Percentiles rank a stretch among this genome's conserved stretches.
Conservation (phyloP, 371 early-diverging fungal species). For the Blakeslea trispora region DNA sequence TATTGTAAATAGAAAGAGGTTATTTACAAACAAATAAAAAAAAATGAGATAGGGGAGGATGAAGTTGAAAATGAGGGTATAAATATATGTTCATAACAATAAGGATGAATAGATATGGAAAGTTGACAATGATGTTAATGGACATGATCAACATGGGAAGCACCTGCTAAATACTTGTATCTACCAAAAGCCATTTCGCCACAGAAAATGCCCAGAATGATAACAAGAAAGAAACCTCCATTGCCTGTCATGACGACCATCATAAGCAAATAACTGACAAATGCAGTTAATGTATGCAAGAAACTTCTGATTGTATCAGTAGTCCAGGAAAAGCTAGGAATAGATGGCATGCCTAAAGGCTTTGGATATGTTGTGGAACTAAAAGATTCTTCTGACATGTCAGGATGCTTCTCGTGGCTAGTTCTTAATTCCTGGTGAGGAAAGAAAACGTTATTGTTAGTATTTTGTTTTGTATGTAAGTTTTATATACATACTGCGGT, state of each 20-base stretch:
- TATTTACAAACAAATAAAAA: too few relatives aligned
- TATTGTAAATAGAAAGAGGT: too few relatives aligned
- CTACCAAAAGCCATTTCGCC: constrained; percentile 70
- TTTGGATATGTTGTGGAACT: constrained; percentile 43
- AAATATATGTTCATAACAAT: too few relatives aligned
- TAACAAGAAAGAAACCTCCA: constrained; percentile 66
- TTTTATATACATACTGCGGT: neutral
- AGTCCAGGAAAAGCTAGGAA: constrained; percentile 55
- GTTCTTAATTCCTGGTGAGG: too few relatives aligned
- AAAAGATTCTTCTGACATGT: constrained; percentile 41
- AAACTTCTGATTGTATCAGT: constrained; percentile 54
- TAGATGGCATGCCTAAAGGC: constrained; percentile 34
- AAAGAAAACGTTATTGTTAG: too few relatives aligned
- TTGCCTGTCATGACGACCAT: constrained; percentile 84
- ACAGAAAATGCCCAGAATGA: constrained; percentile 66
- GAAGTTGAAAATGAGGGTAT: too few relatives aligned
- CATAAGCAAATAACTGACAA: constrained; percentile 73
- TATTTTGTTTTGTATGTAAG: too few relatives aligned
- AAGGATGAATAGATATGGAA: neutral
- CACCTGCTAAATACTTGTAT: constrained; percentile 38
- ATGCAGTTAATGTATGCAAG: constrained; percentile 48
- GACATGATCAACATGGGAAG: constrained; percentile 29
- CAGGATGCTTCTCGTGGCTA: too few relatives aligned
- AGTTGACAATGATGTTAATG: constrained; percentile 24
- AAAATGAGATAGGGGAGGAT: too few relatives aligned